Conservation (phyloP, 2,329 filamentous ascomycete species). For the Chaetomiaceae sp. region DNA sequence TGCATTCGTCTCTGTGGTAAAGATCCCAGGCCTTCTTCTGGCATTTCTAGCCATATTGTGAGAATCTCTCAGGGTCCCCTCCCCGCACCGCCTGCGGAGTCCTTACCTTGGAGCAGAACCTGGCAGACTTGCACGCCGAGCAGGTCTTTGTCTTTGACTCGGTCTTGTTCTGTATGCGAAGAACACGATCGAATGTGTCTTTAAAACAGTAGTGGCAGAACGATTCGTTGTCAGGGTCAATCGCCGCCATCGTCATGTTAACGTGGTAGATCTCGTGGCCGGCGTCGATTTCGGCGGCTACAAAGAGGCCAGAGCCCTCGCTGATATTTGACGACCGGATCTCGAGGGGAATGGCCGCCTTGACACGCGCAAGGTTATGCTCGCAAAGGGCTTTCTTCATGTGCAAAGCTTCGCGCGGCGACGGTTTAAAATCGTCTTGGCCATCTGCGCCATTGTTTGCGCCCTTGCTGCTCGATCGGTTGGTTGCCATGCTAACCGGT, state of each 20-base stretch:
- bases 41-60: slow-evolving; percentile 25
- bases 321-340: slow-evolving; percentile 24
- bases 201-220: slow-evolving; percentile 31
- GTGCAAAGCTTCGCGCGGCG: slow-evolving; percentile 15
- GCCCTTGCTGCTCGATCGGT: not conserved
- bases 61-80: not conserved
- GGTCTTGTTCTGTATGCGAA: slow-evolving; percentile 4
- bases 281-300: slow-evolving; percentile 14
- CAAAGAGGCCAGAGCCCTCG: slow-evolving; percentile 29
- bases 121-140: slow-evolving; percentile 25
- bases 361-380: slow-evolving; percentile 9
- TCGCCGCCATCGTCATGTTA: slow-evolving; percentile 18
- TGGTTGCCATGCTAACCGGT: not conserved
- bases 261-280: slow-evolving; percentile 30
- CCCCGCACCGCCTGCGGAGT: not conserved
- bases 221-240: slow-evolving; percentile 16
- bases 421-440: slow-evolving; percentile 9
- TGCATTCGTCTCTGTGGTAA: slow-evolving; percentile 33
- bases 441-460: not conserved
- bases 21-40: slow-evolving; percentile 29
- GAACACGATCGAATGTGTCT: slow-evolving; percentile 15
- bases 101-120: slow-evolving; percentile 31
- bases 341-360: slow-evolving; percentile 8
- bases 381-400: slow-evolving; percentile 14
- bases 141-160: slow-evolving; percentile 17